These are phyloP conservation scores for Pistacia vera DNA, from an alignment of 345 rosid genomes.

Conservation along the genomic window DNA sequence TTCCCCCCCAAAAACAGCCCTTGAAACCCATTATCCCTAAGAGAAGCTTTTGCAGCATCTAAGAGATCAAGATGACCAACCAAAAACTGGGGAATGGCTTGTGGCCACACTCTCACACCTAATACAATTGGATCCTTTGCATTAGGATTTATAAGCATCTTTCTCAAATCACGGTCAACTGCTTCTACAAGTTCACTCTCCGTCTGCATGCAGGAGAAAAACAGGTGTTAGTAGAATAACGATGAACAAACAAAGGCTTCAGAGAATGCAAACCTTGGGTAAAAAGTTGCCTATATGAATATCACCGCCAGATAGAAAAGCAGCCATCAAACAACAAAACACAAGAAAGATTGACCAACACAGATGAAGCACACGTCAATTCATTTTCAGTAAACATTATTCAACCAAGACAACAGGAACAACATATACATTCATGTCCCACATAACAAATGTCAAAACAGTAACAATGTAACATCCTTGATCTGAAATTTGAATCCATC, in stretches of 20 bases:
- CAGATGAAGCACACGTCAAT: slow-evolving; percentile 5
- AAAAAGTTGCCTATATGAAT: neutral
- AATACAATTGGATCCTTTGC: slow-evolving; percentile 71
- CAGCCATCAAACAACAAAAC: neutral
- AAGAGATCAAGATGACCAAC: slow-evolving; percentile 80
- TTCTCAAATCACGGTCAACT: slow-evolving; percentile 84
- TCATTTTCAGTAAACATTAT: slow-evolving; percentile 3
- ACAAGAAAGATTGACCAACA: neutral
- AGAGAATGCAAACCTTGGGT: neutral
- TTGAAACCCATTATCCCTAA: slow-evolving; percentile 51
- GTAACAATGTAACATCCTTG: neutral
- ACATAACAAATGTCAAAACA: neutral
- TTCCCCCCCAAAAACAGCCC: slow-evolving; percentile 85
- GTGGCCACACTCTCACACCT: slow-evolving; percentile 88
- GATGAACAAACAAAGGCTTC: neutral
- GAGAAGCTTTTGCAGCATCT: slow-evolving; percentile 60
- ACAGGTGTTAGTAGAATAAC: neutral
- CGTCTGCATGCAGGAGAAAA: slow-evolving; percentile 42
- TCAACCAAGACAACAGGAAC: neutral
- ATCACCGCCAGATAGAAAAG: neutral
- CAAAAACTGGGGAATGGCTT: slow-evolving; percentile 93
- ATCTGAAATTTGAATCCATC: neutral
- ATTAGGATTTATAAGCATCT: slow-evolving; percentile 81
- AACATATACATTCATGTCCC: neutral
- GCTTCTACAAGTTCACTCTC: slow-evolving; percentile 79